Evolutionary conservation across 768 basidiomycete genomes (phyloP), one percentile per base, ranked within the genome.

Genomic region (Rhodosporidiobolus odoratus): DNA sequence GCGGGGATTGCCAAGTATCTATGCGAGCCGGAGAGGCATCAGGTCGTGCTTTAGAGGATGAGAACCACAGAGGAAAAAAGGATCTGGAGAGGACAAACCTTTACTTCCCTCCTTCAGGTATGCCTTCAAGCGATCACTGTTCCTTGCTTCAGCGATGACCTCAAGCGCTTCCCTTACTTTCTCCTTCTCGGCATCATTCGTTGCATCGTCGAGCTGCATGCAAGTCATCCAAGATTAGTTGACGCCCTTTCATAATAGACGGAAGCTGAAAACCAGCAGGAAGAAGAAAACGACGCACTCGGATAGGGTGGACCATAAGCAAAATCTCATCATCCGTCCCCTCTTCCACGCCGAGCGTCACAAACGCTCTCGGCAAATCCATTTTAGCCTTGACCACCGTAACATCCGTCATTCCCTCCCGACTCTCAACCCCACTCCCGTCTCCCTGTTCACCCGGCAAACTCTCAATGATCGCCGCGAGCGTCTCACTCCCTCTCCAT

Each of bases 71-170:
- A 53, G 13, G 9, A 32, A 10, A 9, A 30, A 41, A 21, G 19
- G 12, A n/a, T n/a, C n/a, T n/a, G n/a, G n/a, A n/a, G n/a, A n/a
- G n/a, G 43, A 85, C 91, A 74, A 81, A 94, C 92, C 88, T 80
- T 92, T 89, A 66, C 80, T 80, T 7, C 90, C 89, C 2, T 87
- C 84, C 61, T 84, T 81, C 2, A 88, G 76, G 77, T 88, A 89
- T 61, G 84, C 83, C 43, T 85, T 84, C 62, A 95, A 78, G 10
- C 87, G 85, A n/a, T 82, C 82, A 76, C 90, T 93, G 62, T 89
- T 84, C 59, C 88, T 82, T 10, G 84, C 82, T 75, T 91, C 88
- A 0, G 89, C 88, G 58, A 96, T 89, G 12, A 72, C 54, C 23
- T 57, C 35, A 16, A 78, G 65, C 9, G 78, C 91, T 72, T 89